Base-by-base conservation (phyloP, 2,329 filamentous ascomycete species). In the Myrmaecium sp. region DNA sequence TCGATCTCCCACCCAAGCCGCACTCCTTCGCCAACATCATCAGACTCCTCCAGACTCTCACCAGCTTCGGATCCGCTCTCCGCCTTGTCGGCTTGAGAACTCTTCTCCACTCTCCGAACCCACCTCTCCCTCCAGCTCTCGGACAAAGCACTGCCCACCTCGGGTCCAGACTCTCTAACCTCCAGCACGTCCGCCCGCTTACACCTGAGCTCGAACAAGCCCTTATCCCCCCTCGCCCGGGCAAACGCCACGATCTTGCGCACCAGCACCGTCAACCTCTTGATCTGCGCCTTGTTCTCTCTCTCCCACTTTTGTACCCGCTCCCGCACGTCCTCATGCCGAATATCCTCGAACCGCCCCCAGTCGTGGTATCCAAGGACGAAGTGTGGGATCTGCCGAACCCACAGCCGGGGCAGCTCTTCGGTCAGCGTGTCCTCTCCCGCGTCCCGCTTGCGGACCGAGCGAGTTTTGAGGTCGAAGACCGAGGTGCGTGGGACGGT, bases 401-500 rank as follows among this genome's bases (percentile, higher is more conserved):
- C 21, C 63, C 62, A 69, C 5, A 68, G 46, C 4, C 53, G 46
- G 4, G 54, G 54, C 11, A 60, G 36, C 26, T 60, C 45, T 9
- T 59, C 52, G 3, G 29, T 31, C 29, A 65, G 46, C 5, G 37
- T 36, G 4, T 44, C 37, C 6, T 58, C 34, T 14, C 47, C 46
- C 1, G 43, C 21, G 14, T 35, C 41, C 8, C 33, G 38, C 18
- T 47, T 46, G 7, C 36, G 41, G 21, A 38, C 34, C 2, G 54
- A 52, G 14, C 62, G 52, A 1, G 64, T 68, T 33, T 68, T 67
- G 20, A 66, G 38, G 31, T 66, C 62, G 36, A 66, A 63, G 3
- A 64, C 44, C n/a, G 54, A 49, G 11, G 37, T 23, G 34, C 64
- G 59, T 4, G 55, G 46, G 7, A 61, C 21, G 4, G 20, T 5